phyloP scores from a whole-genome alignment of 768 basidiomycete genomes.

The Lanmaoa rubissima region DNA sequence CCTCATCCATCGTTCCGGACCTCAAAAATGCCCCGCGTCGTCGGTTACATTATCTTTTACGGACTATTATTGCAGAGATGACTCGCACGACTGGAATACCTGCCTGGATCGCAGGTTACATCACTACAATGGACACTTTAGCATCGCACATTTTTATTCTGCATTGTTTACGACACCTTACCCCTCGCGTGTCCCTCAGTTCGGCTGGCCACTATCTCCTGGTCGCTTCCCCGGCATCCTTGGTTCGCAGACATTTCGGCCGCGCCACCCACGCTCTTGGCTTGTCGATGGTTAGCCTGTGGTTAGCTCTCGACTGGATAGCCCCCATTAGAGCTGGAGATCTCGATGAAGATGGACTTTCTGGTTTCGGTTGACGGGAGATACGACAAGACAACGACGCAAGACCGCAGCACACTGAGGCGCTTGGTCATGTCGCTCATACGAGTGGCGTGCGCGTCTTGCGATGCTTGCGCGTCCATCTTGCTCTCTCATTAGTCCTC shows the following conservation, averaged over 20 bases:
- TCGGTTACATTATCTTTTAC: constrained; percentile 39
- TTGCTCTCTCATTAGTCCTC: constrained; percentile 41
- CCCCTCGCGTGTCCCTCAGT: constrained; percentile 20
- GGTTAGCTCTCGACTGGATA: constrained; percentile 33
- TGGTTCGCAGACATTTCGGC: constrained; percentile 43
- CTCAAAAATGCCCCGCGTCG: constrained; percentile 26
- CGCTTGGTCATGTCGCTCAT: constrained; percentile 47
- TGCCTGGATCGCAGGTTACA: constrained; percentile 61
- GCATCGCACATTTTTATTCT: constrained; percentile 40
- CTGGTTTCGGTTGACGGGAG: constrained; percentile 51
- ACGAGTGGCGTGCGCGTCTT: constrained; percentile 51
- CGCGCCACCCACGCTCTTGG: constrained; percentile 48
- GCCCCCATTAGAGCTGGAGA: constrained; percentile 29
- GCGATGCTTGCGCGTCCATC: constrained; percentile 50
- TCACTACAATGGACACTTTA: constrained; percentile 45
- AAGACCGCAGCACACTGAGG: constrained; percentile 63
- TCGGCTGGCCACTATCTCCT: constrained; percentile 16
- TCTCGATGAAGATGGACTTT: constrained; percentile 50
- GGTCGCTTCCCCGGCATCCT: constrained; percentile 14
- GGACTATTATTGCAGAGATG: constrained; percentile 39
- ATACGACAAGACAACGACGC: constrained; percentile 61
- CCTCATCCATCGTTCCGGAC: constrained; percentile 13
- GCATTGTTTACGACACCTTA: constrained; percentile 40
- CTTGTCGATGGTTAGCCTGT: constrained; percentile 38
- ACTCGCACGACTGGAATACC: constrained; percentile 44